phyloP scores from a whole-genome alignment of 2,329 filamentous ascomycete genomes.

The Exophiala viscosa region DNA sequence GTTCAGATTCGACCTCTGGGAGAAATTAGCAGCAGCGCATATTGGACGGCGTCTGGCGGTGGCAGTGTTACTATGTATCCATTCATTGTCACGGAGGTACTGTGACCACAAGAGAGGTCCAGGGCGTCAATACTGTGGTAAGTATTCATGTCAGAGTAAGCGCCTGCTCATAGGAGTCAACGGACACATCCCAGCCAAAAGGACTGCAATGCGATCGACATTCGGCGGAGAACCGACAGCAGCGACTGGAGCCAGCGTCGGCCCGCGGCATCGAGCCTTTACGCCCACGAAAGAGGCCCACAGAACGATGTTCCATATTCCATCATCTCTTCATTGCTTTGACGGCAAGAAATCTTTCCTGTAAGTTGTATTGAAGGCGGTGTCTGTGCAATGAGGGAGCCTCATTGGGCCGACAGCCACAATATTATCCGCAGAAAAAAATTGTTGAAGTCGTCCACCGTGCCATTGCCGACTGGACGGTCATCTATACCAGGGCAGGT shows the following conservation, averaged over 20 bases:
- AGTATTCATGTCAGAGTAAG: too few relatives aligned
- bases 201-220: background rate
- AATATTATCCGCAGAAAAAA: background rate
- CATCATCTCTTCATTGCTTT: background rate
- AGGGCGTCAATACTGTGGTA: too few relatives aligned
- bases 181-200: background rate
- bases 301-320: background rate
- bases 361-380: background rate
- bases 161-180: background rate
- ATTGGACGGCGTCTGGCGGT: too few relatives aligned
- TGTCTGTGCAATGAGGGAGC: background rate
- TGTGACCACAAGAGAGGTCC: too few relatives aligned
- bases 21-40: too few relatives aligned
- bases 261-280: background rate
- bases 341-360: too few relatives aligned
- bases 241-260: conserved; percentile 2
- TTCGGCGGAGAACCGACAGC: background rate
- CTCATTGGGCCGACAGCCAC: background rate
- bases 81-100: too few relatives aligned
- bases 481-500: background rate
- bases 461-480: background rate
- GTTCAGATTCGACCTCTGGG: too few relatives aligned
- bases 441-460: background rate
- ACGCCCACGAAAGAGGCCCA: background rate
- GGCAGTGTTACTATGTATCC: too few relatives aligned